A percentile compares a stretch with the other conserved stretches of the same genome.
Conservation (phyloP, 768 basidiomycete genomes). For the Sporobolomyces phaffii region DNA sequence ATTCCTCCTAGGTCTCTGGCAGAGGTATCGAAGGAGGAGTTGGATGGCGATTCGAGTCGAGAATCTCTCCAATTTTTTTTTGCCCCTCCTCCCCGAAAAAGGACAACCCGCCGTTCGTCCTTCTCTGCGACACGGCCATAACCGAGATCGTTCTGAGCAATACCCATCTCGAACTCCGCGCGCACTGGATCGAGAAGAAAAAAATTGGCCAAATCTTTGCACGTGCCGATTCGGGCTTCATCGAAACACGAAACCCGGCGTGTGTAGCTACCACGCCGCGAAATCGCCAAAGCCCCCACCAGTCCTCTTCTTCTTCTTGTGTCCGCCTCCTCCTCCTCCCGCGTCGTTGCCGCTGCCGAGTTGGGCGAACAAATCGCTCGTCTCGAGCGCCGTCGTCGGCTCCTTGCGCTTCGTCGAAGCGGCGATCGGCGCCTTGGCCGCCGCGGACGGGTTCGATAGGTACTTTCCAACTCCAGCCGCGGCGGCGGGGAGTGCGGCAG, state of each 20-base stretch:
- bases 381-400: background rate
- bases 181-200: too few species aligned
- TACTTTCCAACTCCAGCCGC: constrained; percentile 16
- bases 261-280: constrained; percentile 72
- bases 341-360: constrained; percentile 24
- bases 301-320: constrained; percentile 66
- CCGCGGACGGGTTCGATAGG: constrained; percentile 19
- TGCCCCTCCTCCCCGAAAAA: background rate
- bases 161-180: too few species aligned
- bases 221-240: too few species aligned
- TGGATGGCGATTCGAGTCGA: background rate
- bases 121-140: too few species aligned
- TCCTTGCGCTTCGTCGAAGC: constrained; percentile 28
- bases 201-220: too few species aligned
- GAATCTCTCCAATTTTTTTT: background rate
- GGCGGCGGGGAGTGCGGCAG: background rate
- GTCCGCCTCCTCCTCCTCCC: constrained; percentile 47
- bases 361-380: background rate
- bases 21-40: background rate
- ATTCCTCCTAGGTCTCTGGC: background rate
- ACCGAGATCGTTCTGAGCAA: too few species aligned
- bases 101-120: too few species aligned
- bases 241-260: too few species aligned
- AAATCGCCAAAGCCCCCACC: constrained; percentile 82
- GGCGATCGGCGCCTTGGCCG: background rate